A percentile compares a stretch with the other conserved stretches of the same genome.
phyloP scores from a whole-genome alignment of 2,329 filamentous ascomycete species.

The Fonsecaea erecta region DNA sequence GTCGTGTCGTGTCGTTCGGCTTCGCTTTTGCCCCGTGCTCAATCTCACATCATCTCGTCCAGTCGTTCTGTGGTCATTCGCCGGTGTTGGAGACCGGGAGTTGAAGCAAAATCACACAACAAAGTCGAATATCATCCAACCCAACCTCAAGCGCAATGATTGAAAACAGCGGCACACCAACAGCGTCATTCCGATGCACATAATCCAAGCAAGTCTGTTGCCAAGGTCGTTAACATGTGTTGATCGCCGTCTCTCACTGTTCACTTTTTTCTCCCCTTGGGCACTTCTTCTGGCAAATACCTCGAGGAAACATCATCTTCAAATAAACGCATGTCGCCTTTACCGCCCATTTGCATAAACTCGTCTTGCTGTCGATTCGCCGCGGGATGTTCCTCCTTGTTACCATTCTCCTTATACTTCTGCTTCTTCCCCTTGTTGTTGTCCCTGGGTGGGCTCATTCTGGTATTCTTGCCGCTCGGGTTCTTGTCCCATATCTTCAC shows the following conservation, averaged over 20 bases:
- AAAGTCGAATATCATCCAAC: background rate
- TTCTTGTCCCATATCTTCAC: slow-evolving; percentile 81
- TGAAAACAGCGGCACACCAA: background rate
- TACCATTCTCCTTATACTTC: slow-evolving; percentile 35
- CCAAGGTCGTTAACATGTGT: background rate
- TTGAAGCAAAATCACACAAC: background rate
- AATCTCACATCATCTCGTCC: background rate
- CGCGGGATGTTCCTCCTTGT: slow-evolving; percentile 67
- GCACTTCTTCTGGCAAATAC: slow-evolving; percentile 41
- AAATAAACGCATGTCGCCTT: slow-evolving; percentile 80
- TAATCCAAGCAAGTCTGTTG: background rate
- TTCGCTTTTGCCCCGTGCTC: background rate
- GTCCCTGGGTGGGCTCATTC: slow-evolving; percentile 31
- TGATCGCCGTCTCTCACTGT: background rate
- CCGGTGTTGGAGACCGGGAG: background rate
- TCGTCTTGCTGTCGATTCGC: slow-evolving; percentile 70
- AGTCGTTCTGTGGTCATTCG: background rate
- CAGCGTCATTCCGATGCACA: background rate
- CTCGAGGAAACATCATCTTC: slow-evolving; percentile 60
- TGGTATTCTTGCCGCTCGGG: slow-evolving; percentile 51
- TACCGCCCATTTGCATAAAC: slow-evolving; percentile 83
- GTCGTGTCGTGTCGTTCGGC: background rate
- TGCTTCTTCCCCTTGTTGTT: slow-evolving; percentile 22
- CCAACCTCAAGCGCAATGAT: background rate
- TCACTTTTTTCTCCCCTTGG: slow-evolving; percentile 22